A percentile compares a stretch with the other conserved stretches of the same genome.
phyloP scores from a whole-genome alignment of 768 basidiomycete genomes.

The Serendipita sp. region DNA sequence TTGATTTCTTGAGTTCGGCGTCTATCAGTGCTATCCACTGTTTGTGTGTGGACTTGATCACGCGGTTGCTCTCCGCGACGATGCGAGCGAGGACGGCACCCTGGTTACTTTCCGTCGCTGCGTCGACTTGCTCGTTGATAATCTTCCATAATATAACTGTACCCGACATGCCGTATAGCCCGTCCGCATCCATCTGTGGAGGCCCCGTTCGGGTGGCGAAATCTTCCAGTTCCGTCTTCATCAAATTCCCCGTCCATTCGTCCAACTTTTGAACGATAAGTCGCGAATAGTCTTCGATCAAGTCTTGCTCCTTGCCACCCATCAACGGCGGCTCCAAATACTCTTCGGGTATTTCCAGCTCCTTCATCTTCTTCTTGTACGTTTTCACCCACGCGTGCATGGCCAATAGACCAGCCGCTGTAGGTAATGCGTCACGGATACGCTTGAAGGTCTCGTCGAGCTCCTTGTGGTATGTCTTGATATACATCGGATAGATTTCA shows the following conservation, averaged over 20 bases:
- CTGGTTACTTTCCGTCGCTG: constrained; percentile 90
- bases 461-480: constrained; percentile 81
- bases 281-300: constrained; percentile 91
- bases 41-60: constrained; percentile 77
- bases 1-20: constrained; percentile 70
- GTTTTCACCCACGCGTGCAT: constrained; percentile 93
- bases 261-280: constrained; percentile 90
- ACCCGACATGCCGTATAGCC: constrained; percentile 79
- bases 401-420: constrained; percentile 73
- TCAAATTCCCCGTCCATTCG: constrained; percentile 90
- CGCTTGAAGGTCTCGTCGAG: constrained; percentile 58
- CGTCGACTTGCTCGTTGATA: constrained; percentile 92
- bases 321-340: constrained; percentile 80
- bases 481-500: constrained; percentile 68
- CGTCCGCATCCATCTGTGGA: constrained; percentile 80
- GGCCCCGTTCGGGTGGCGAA: constrained; percentile 72
- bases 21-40: constrained; percentile 80
- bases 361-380: constrained; percentile 90
- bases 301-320: constrained; percentile 80
- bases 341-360: constrained; percentile 68
- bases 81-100: constrained; percentile 85
- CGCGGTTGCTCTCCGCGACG: constrained; percentile 71
- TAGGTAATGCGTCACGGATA: constrained; percentile 58
- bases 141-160: constrained; percentile 95
- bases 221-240: constrained; percentile 76